Percentiles rank a stretch among this genome's conserved stretches.
These are phyloP conservation scores for Anthoceros angustus DNA, from an alignment of 225 moss, liverwort and hornwort species.

Conservation along the genomic window DNA sequence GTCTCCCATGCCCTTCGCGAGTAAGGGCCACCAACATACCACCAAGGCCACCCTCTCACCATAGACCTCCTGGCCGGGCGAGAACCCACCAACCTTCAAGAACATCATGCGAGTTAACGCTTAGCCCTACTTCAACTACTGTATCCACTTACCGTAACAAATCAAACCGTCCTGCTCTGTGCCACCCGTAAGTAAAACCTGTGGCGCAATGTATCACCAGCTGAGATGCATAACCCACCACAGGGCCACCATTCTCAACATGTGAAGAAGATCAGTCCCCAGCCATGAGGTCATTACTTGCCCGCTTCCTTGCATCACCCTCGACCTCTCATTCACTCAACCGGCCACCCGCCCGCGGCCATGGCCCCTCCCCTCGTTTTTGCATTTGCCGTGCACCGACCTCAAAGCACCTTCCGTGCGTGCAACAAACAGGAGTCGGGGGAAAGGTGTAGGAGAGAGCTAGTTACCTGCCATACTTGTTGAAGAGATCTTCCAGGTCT, in stretches of 20 bases:
- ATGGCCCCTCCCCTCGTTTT: no score
- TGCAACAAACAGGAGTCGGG: not conserved
- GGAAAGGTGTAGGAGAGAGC: not conserved
- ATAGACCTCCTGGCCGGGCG: constrained; percentile 99
- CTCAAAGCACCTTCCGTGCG: no score
- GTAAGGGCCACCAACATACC: constrained; percentile 98
- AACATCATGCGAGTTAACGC: constrained; percentile 99
- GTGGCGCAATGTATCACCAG: not conserved
- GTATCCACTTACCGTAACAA: constrained; percentile 4
- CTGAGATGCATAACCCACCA: not conserved
- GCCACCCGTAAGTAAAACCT: not conserved
- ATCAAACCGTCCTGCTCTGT: not conserved
- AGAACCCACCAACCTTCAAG: constrained; percentile 99
- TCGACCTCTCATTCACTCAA: not conserved
- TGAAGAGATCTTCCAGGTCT: constrained; percentile 87
- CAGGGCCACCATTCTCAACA: not conserved
- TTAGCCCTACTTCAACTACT: constrained; percentile 53
- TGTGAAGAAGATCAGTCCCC: not conserved
- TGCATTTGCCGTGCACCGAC: not conserved
- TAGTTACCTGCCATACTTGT: constrained; percentile 77
- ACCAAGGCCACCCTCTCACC: constrained; percentile 68
- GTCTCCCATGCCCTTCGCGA: constrained; percentile 99
- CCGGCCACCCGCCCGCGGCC: not conserved
- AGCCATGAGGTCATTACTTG: constrained; percentile 1
- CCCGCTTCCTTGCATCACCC: not conserved